phyloP scores from a whole-genome alignment of 129 eudicot species.

The Silybum marianum region DNA sequence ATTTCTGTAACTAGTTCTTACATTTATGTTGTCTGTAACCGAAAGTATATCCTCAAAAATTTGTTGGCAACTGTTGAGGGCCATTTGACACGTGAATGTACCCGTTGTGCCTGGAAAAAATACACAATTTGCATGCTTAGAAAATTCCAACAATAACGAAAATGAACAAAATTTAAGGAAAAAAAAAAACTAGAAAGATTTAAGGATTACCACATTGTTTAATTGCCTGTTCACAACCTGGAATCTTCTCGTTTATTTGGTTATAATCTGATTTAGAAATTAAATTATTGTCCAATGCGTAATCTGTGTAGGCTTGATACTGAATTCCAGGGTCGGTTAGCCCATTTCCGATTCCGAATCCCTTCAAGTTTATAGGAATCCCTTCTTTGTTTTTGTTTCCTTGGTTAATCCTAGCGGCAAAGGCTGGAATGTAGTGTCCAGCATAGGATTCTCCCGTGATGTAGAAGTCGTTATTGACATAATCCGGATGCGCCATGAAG shows the following conservation, averaged over 20 bases:
- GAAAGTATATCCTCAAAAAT: conserved; percentile 51
- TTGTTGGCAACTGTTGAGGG: conserved; percentile 44
- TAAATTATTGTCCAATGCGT: conserved; percentile 53
- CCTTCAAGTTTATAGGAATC: conserved; percentile 39
- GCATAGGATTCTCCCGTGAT: conserved; percentile 97
- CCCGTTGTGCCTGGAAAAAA: conserved; percentile 53
- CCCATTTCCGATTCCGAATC: conserved; percentile 86
- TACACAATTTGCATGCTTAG: background rate
- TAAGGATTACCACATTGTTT: conserved; percentile 54
- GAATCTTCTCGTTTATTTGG: conserved; percentile 32
- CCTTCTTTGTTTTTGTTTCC: conserved; percentile 47
- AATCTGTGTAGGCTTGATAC: conserved; percentile 67
- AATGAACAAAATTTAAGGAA: background rate
- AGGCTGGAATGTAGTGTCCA: conserved; percentile 65
- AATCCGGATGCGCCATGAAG: conserved; percentile 66
- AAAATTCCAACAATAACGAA: background rate
- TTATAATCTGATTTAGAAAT: conserved; percentile 44
- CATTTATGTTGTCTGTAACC: conserved; percentile 45
- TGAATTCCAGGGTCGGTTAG: conserved; percentile 70
- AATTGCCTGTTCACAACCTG: conserved; percentile 47
- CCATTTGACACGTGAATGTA: conserved; percentile 45
- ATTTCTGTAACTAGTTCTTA: conserved; percentile 22
- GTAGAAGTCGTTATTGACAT: conserved; percentile 70
- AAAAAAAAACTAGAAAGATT: background rate
- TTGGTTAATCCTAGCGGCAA: conserved; percentile 35